These are phyloP conservation scores for Xylaria digitata DNA, from an alignment of 2,329 filamentous ascomycete genomes.

Conservation along the genomic window DNA sequence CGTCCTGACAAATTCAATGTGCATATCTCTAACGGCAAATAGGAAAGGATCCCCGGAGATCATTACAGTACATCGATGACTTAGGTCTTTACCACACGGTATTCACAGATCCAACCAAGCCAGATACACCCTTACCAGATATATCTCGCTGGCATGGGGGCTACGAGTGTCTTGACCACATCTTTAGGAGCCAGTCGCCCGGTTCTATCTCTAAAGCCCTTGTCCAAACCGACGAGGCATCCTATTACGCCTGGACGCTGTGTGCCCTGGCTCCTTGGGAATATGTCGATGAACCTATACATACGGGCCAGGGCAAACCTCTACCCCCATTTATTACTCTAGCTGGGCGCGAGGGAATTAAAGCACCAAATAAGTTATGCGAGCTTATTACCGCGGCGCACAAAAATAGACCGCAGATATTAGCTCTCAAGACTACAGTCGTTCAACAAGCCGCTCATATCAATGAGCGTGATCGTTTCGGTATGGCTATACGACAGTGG, in stretches of 20 bases:
- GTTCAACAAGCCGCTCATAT: constrained; percentile 58
- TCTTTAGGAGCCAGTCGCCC: constrained; percentile 58
- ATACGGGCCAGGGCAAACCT: constrained; percentile 60
- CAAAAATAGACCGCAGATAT: constrained; percentile 72
- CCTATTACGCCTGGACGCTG: constrained; percentile 81
- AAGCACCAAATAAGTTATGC: constrained; percentile 79
- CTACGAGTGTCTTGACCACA: constrained; percentile 71
- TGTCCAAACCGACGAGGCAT: constrained; percentile 70
- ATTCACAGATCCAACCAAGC: constrained; percentile 74
- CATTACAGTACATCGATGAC: constrained; percentile 67
- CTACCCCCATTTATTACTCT: constrained; percentile 69
- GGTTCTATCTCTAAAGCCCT: constrained; percentile 65
- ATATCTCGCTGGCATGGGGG: constrained; percentile 69
- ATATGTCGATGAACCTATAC: constrained; percentile 56
- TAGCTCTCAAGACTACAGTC: constrained; percentile 67
- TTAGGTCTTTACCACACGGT: constrained; percentile 77
- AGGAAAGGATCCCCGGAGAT: constrained; percentile 48
- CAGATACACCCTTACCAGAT: constrained; percentile 65
- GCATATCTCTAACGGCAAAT: constrained; percentile 14
- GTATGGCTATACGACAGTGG: constrained; percentile 80
- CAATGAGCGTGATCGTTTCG: constrained; percentile 70
- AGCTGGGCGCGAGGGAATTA: constrained; percentile 81
- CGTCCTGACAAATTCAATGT: not conserved
- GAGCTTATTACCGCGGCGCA: constrained; percentile 74
- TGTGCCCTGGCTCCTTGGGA: constrained; percentile 81